Percentiles rank a stretch among this genome's conserved stretches.
These are phyloP conservation scores for Friedmanniomyces simplex DNA, from an alignment of 495 filamentous ascomycete genomes.

Conservation along the genomic window DNA sequence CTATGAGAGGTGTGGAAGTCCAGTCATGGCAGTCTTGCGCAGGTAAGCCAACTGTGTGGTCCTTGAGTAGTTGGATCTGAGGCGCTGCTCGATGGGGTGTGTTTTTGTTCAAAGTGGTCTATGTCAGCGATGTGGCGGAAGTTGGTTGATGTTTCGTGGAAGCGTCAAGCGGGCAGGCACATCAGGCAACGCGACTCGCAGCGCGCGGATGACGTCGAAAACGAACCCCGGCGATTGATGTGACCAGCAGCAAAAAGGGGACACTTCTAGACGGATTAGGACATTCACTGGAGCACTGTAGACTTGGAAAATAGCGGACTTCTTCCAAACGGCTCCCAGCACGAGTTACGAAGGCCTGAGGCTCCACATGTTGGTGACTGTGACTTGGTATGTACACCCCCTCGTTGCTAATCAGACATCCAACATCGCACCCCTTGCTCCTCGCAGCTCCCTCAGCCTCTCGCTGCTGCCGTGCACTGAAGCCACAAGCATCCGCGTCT, in stretches of 20 bases:
- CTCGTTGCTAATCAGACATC: neutral
- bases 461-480: neutral
- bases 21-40: neutral
- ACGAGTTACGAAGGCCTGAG: neutral
- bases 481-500: neutral
- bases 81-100: no score
- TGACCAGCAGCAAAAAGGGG: no score
- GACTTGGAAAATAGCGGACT: no score
- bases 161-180: neutral
- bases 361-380: neutral
- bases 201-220: neutral
- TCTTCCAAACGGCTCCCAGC: no score
- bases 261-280: no score
- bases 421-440: neutral
- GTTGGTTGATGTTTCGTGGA: neutral
- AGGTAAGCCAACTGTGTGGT: no score
- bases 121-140: neutral
- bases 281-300: no score
- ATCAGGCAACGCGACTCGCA: neutral
- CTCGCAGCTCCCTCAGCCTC: neutral
- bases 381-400: constrained; percentile 2
- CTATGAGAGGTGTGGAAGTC: neutral
- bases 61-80: no score
- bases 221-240: no score
- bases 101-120: no score